phyloP scores from a whole-genome alignment of 345 rosid genomes.

The Erysimum cheiranthoides region DNA sequence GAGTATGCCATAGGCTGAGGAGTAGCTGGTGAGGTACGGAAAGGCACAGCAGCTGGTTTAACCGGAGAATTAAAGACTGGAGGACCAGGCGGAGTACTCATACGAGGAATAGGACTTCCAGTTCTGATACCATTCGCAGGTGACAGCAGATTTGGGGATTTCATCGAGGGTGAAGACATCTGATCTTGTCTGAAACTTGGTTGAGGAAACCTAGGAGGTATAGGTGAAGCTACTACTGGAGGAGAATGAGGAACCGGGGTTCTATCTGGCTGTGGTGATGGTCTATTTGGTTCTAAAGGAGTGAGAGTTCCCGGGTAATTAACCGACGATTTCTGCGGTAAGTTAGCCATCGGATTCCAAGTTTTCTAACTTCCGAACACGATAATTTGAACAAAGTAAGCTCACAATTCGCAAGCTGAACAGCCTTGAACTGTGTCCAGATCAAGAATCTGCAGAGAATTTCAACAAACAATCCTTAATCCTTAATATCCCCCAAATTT shows the following conservation, averaged over 20 bases:
- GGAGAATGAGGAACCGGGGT: constrained; percentile 54
- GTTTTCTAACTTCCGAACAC: constrained; percentile 14
- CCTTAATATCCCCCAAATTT: background rate
- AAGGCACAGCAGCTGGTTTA: constrained; percentile 94
- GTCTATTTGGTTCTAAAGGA: constrained; percentile 52
- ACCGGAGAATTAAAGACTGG: constrained; percentile 88
- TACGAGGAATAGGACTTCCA: constrained; percentile 74
- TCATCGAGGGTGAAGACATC: constrained; percentile 59
- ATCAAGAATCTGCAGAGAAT: constrained; percentile 36
- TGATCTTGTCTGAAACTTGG: constrained; percentile 70
- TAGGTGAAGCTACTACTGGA: constrained; percentile 51
- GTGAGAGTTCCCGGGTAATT: constrained; percentile 53
- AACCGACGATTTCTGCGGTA: constrained; percentile 56
- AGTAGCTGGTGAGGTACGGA: constrained; percentile 85
- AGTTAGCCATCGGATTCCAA: constrained; percentile 66
- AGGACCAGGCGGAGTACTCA: constrained; percentile 97
- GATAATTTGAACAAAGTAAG: constrained; percentile 25
- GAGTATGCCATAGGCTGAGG: constrained; percentile 92
- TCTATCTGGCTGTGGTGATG: constrained; percentile 54
- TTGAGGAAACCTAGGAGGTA: constrained; percentile 71
- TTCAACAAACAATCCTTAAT: constrained; percentile 18
- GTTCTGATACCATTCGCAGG: constrained; percentile 68
- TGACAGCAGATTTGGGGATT: constrained; percentile 56
- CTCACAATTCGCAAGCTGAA: constrained; percentile 34
- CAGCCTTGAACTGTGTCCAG: constrained; percentile 3